Base-by-base conservation (phyloP, 352 stramenopile species). In the Phytophthora melonis region DNA sequence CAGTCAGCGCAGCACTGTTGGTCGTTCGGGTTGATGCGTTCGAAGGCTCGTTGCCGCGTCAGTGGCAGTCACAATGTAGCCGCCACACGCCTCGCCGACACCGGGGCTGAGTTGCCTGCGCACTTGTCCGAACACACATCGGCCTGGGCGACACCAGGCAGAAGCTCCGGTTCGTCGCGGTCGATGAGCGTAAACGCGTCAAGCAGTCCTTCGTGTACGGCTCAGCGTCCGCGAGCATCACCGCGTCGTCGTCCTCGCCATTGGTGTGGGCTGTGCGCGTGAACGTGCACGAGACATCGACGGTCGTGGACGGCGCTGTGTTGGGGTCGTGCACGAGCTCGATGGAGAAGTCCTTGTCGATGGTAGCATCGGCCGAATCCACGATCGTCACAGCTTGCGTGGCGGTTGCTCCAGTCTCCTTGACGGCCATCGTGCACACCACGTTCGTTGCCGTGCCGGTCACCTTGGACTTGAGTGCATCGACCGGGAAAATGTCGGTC, bases 101-200 rank as follows among this genome's bases (percentile, higher is more conserved):
- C 2, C 2, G 23, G 23, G 23, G 23, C 23, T 2, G 23, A 25
- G 23, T 25, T 25, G 23, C 23, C 23, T 25, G 23, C 23, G 2
- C 79, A 84, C 9, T 79, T 43, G 16, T 80, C 61, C n/a, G 66
- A 77, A 30, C 63, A 52, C 21, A 82, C 86, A 9, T 63, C 50
- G 23, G 74, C 64, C 1, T 80, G 13, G n/a, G 36, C 50, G 21
- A 54, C 57, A 2, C 73, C 73, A 49, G 83, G 74, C 34, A 84
- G 80, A 34, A 76, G 16, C 4, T 62, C 65, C 0, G 85, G 86
- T 0, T n/a, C 45, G 3, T 86, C 78, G 58, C 87, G 93, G 62
- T 91, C 86, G 4, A 69, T 77, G 47, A 93, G 67, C 4, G 49
- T 62, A 54, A 94, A 86, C 3, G 60, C 54, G 27, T 80, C 64